Evolutionary conservation across 75 land plant species (phyloP).

Genomic region (Adiantum capillusveneris): DNA sequence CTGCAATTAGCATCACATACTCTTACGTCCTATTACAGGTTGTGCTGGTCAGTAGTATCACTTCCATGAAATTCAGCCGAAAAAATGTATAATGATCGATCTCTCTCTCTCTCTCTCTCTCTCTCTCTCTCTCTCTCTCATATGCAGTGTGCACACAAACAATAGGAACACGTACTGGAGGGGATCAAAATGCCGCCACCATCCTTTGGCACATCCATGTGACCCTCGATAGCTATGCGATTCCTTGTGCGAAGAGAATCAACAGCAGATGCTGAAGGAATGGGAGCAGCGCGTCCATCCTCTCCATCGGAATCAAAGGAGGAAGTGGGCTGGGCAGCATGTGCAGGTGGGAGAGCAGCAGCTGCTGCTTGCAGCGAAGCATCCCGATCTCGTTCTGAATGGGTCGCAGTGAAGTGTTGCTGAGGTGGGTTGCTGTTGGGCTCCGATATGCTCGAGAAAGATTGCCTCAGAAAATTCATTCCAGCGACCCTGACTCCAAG

Average conservation of each 20-base stretch:
- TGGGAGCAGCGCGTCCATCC: constrained; percentile 9
- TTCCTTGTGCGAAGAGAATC: constrained; percentile 13
- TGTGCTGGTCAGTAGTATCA: too few relatives aligned
- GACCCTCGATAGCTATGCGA: constrained; percentile 28
- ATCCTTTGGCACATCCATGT: constrained; percentile 20
- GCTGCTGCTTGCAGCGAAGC: background rate
- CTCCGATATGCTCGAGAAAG: background rate
- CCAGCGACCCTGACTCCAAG: too few relatives aligned
- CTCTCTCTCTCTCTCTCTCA: constrained; percentile 7
- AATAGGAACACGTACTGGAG: background rate
- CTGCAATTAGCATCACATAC: too few relatives aligned
- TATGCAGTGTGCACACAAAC: background rate
- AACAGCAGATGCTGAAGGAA: background rate
- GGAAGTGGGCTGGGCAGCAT: background rate
- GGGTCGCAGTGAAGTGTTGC: too few relatives aligned
- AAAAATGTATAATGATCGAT: too few relatives aligned
- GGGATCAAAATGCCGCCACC: constrained; percentile 33
- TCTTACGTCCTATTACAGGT: too few relatives aligned
- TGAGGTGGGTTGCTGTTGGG: background rate
- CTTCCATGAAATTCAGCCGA: too few relatives aligned
- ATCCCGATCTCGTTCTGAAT: background rate
- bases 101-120: constrained; percentile 8
- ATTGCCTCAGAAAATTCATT: constrained; percentile 4
- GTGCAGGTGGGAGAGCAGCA: background rate
- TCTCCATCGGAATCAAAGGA: constrained; percentile 4